phyloP scores from a whole-genome alignment of 805 yeast genomes.

The Lipomyces starkeyi region DNA sequence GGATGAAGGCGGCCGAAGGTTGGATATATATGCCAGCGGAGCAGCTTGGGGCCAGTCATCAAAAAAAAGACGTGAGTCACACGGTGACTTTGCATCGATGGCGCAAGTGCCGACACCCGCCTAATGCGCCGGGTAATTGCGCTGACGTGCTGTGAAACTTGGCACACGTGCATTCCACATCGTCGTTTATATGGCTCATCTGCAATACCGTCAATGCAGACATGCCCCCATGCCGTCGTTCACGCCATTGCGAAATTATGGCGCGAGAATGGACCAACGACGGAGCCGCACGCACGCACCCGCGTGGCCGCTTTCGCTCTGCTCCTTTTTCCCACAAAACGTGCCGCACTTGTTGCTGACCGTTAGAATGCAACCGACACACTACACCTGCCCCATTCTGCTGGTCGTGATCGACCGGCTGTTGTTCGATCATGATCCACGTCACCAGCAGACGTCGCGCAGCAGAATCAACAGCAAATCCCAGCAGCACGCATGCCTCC shows the following conservation, averaged over 20 bases:
- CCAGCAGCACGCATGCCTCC: no score
- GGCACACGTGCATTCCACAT: not conserved
- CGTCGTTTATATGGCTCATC: not conserved
- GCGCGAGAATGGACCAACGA: constrained; percentile 1
- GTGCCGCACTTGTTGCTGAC: not conserved
- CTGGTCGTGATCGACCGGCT: not conserved
- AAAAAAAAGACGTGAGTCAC: not conserved
- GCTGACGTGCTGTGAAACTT: not conserved
- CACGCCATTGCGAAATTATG: not conserved
- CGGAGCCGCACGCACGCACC: not conserved
- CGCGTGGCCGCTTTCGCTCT: not conserved
- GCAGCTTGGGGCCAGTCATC: not conserved
- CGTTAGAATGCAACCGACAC: no score
- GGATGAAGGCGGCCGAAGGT: not conserved
- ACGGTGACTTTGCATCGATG: not conserved
- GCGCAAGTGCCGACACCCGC: not conserved
- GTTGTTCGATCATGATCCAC: not conserved
- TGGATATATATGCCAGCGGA: not conserved
- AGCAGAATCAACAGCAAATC: not conserved
- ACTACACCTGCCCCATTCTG: not conserved
- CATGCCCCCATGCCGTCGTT: not conserved
- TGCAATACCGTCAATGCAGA: not conserved
- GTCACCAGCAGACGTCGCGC: not conserved
- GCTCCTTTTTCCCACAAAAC: not conserved
- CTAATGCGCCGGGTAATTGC: not conserved